These are phyloP conservation scores for Physcomitrium patens DNA, from an alignment of 225 moss, liverwort and hornwort species.

Conservation along the genomic window DNA sequence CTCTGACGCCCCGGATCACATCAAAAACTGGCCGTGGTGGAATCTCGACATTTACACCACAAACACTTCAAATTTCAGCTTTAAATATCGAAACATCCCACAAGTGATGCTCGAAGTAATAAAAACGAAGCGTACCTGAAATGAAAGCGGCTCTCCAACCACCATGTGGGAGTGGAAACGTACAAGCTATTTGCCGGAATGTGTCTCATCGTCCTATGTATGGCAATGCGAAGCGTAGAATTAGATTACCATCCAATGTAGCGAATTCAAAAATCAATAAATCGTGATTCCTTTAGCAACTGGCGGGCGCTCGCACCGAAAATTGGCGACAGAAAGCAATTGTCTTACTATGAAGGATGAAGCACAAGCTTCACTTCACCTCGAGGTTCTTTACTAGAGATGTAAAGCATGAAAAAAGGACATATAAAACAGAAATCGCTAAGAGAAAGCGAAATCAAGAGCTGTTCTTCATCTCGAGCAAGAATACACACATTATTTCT, in stretches of 20 bases:
- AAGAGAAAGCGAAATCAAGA: neutral
- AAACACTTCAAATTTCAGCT: neutral
- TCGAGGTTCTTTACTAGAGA: neutral
- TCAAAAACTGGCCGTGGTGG: neutral
- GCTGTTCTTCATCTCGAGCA: neutral
- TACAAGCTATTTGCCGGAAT: conserved; percentile 64
- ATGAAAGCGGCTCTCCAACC: conserved; percentile 96
- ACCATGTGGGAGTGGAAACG: conserved; percentile 92
- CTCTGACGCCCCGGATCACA: too few relatives aligned
- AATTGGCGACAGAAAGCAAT: neutral
- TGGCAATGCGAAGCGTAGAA: conserved; percentile 6
- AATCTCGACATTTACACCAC: neutral
- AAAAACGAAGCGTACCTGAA: conserved; percentile 62
- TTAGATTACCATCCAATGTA: neutral
- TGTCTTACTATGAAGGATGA: conserved; percentile 9
- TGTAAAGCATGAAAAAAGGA: neutral
- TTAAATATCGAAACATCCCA: neutral
- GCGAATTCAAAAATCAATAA: neutral
- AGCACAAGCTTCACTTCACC: conserved; percentile 1
- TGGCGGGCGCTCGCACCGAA: neutral
- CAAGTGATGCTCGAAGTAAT: neutral
- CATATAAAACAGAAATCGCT: conserved; percentile 15
- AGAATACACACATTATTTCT: conserved; percentile 41
- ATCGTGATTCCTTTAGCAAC: too few relatives aligned
- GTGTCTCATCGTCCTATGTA: conserved; percentile 66